phyloP scores from a whole-genome alignment of 2,329 filamentous ascomycete genomes.

The Xylariales sp. region DNA sequence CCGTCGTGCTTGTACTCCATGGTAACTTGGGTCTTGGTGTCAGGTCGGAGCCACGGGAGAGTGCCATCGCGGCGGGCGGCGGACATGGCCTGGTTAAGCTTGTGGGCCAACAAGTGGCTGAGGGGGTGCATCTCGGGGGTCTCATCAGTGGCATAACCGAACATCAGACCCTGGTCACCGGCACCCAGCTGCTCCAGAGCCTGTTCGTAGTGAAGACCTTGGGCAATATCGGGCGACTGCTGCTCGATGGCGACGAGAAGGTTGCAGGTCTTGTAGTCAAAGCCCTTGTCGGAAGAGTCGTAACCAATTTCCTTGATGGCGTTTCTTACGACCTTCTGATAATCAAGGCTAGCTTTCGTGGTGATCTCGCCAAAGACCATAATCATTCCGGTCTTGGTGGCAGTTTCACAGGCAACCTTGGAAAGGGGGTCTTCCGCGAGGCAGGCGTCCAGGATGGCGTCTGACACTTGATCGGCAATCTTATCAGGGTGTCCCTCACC shows the following conservation, averaged over 20 bases:
- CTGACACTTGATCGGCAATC: conserved; percentile 97
- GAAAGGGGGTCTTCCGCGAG: conserved; percentile 90
- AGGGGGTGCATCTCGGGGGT: conserved; percentile 95
- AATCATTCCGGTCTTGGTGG: conserved; percentile 99
- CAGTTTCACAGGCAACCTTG: conserved; percentile 98
- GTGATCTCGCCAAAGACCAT: conserved; percentile 99
- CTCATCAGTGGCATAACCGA: conserved; percentile 99
- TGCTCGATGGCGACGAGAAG: conserved; percentile 98
- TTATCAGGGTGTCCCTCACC: conserved; percentile 92
- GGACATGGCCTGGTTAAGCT: conserved; percentile 94
- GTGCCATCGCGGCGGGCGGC: conserved; percentile 80
- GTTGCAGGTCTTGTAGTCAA: conserved; percentile 99
- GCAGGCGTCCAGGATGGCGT: conserved; percentile 98
- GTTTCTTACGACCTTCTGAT: conserved; percentile 93
- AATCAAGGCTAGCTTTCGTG: conserved; percentile 92
- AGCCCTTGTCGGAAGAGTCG: conserved; percentile 94
- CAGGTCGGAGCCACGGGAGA: conserved; percentile 91
- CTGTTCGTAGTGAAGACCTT: conserved; percentile 97
- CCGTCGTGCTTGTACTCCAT: conserved; percentile 97
- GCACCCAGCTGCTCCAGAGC: conserved; percentile 96
- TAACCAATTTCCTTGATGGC: conserved; percentile 99
- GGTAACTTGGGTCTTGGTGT: conserved; percentile 99
- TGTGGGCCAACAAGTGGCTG: conserved; percentile 90
- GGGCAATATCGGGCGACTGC: conserved; percentile 97
- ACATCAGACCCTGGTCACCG: conserved; percentile 99